Conservation (phyloP, 2,329 filamentous ascomycete species). For the Elsinoe fawcettii region DNA sequence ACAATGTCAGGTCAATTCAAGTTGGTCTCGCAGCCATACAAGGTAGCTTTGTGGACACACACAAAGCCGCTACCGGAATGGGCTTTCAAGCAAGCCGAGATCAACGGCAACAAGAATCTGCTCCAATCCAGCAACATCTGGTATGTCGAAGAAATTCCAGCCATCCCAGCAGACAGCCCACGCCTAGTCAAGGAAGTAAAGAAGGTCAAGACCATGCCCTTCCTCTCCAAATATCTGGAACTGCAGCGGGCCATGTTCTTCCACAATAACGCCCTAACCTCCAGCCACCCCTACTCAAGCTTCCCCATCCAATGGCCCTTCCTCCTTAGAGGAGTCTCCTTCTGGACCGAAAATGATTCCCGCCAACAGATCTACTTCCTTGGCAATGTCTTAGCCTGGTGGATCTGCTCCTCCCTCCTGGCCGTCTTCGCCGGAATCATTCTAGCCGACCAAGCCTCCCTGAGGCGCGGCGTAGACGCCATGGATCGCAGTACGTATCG, state of each 20-base stretch:
- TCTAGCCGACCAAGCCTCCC: conserved; percentile 84
- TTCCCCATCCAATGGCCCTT: conserved; percentile 97
- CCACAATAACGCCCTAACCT: conserved; percentile 97
- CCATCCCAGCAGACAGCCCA: conserved; percentile 60
- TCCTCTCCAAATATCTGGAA: conserved; percentile 92
- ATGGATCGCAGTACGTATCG: conserved; percentile 75
- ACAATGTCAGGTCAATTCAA: conserved; percentile 91
- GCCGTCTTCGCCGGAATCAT: conserved; percentile 91
- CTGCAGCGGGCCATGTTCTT: conserved; percentile 97
- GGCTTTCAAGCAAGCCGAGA: conserved; percentile 95
- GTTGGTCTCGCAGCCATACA: conserved; percentile 85
- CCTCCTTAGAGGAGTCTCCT: conserved; percentile 91
- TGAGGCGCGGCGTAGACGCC: conserved; percentile 86
- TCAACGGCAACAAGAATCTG: conserved; percentile 98
- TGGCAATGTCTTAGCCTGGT: conserved; percentile 95
- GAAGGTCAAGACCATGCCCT: conserved; percentile 75
- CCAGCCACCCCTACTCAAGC: conserved; percentile 91
- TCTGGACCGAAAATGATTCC: conserved; percentile 97
- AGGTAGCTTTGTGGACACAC: conserved; percentile 99
- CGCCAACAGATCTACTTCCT: conserved; percentile 97
- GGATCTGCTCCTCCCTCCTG: conserved; percentile 84
- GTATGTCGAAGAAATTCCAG: conserved; percentile 87
- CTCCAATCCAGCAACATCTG: conserved; percentile 85
- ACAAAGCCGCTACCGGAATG: conserved; percentile 91
- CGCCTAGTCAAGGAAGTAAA: conserved; percentile 69